Percentiles rank a stretch among this genome's conserved stretches.
phyloP scores from a whole-genome alignment of 768 basidiomycete genomes.

The Russula olivacea region DNA sequence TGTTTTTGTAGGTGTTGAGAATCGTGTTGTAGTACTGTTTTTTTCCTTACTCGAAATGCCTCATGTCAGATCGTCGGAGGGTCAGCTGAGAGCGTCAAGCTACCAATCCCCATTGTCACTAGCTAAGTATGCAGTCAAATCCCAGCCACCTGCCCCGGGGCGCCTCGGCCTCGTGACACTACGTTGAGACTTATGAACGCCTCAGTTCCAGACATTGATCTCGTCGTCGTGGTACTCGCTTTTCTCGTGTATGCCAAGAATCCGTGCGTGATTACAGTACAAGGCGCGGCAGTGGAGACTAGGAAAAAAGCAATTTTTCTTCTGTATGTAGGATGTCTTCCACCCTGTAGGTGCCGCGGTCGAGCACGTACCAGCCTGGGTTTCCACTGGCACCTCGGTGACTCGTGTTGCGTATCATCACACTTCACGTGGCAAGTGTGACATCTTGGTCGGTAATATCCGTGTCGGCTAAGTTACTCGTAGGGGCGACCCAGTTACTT shows the following conservation, averaged over 20 bases:
- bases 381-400: too few species aligned
- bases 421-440: too few species aligned
- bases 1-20: neutral
- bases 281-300: too few species aligned
- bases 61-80: neutral
- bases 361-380: neutral
- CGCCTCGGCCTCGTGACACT: neutral
- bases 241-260: neutral
- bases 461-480: neutral
- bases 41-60: neutral
- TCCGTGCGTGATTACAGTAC: neutral
- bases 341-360: neutral
- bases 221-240: neutral
- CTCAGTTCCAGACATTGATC: neutral
- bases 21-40: neutral
- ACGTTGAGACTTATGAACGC: neutral
- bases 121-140: neutral
- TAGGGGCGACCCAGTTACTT: neutral
- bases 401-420: neutral
- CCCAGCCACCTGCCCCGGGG: neutral
- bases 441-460: neutral
- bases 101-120: neutral
- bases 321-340: too few species aligned
- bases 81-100: neutral
- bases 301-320: too few species aligned